A percentile compares a stretch with the other conserved stretches of the same genome.
phyloP scores from a whole-genome alignment of 805 yeast genomes.

The Candida manassasensis region DNA sequence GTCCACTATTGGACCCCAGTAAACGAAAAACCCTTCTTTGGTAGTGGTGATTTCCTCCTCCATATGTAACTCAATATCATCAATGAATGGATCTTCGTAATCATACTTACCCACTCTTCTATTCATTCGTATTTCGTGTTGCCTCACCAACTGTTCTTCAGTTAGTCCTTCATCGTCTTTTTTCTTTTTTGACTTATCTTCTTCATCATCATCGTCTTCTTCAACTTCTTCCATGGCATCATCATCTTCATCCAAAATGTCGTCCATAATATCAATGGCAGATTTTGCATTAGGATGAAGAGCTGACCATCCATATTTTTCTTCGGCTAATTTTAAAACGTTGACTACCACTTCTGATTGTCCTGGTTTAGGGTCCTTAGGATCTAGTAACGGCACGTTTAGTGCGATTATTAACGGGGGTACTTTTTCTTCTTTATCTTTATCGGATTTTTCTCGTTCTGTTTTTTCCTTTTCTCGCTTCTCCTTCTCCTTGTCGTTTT shows the following conservation, averaged over 20 bases:
- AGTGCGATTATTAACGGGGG: slow-evolving; percentile 49
- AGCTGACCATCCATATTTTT: slow-evolving; percentile 74
- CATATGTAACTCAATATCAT: slow-evolving; percentile 86
- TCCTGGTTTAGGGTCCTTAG: slow-evolving; percentile 48
- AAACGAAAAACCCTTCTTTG: slow-evolving; percentile 93
- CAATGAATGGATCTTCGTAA: slow-evolving; percentile 90
- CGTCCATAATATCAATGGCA: slow-evolving; percentile 47
- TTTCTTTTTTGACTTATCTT: slow-evolving; percentile 11
- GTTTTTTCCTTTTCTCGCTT: slow-evolving; percentile 5
- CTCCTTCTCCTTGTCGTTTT: slow-evolving; percentile 9
- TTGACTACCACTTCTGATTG: slow-evolving; percentile 65
- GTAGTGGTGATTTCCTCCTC: slow-evolving; percentile 92
- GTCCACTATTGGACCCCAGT: slow-evolving; percentile 84
- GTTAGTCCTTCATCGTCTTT: slow-evolving; percentile 25
- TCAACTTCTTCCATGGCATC: slow-evolving; percentile 25
- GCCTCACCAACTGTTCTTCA: slow-evolving; percentile 41
- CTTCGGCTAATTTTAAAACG: slow-evolving; percentile 70
- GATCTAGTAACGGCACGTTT: slow-evolving; percentile 47
- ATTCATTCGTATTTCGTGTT: slow-evolving; percentile 47
- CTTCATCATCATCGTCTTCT: slow-evolving; percentile 21
- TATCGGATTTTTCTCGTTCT: slow-evolving; percentile 8
- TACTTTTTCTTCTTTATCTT: slow-evolving; percentile 17
- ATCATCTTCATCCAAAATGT: slow-evolving; percentile 28
- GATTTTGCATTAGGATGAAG: slow-evolving; percentile 64
- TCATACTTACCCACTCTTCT: slow-evolving; percentile 89